phyloP scores from a whole-genome alignment of 768 basidiomycete species.

The Hemileccinum rubropunctum region DNA sequence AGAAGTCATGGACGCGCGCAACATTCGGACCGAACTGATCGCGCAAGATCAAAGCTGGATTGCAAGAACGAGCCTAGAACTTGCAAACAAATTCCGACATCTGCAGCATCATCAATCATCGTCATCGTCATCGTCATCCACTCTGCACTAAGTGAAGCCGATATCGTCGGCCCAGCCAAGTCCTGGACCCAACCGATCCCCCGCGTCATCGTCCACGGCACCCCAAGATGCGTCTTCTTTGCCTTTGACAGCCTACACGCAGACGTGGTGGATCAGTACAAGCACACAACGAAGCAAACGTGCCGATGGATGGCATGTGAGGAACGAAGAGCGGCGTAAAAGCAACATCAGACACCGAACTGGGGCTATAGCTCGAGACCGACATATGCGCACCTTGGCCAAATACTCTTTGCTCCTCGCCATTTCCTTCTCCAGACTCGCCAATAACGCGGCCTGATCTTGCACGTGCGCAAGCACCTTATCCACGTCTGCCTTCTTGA shows the following conservation, averaged over 20 bases:
- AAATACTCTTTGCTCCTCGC: conserved; percentile 70
- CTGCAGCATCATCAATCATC: background rate
- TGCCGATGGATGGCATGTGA: too few species aligned
- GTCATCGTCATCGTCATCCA: background rate
- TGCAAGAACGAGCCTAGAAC: background rate
- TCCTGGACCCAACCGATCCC: conserved; percentile 20
- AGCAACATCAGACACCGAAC: too few species aligned
- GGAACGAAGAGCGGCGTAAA: too few species aligned
- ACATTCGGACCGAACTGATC: background rate
- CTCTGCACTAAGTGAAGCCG: conserved; percentile 14
- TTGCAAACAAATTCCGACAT: background rate
- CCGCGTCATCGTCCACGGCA: conserved; percentile 26
- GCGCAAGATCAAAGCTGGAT: background rate
- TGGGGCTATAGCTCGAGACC: too few species aligned
- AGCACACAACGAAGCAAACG: background rate
- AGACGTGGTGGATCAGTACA: background rate
- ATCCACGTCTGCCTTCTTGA: conserved; percentile 63
- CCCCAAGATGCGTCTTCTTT: conserved; percentile 29
- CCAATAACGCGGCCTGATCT: conserved; percentile 34
- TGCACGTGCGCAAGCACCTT: conserved; percentile 53
- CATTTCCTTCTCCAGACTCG: conserved; percentile 32
- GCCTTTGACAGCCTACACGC: conserved; percentile 28
- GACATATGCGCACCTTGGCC: conserved; percentile 49
- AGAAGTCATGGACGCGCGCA: too few species aligned
- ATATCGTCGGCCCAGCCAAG: conserved; percentile 28